Base-by-base conservation (phyloP, 73 alveolate species). In the Durusdinium trenchii region DNA sequence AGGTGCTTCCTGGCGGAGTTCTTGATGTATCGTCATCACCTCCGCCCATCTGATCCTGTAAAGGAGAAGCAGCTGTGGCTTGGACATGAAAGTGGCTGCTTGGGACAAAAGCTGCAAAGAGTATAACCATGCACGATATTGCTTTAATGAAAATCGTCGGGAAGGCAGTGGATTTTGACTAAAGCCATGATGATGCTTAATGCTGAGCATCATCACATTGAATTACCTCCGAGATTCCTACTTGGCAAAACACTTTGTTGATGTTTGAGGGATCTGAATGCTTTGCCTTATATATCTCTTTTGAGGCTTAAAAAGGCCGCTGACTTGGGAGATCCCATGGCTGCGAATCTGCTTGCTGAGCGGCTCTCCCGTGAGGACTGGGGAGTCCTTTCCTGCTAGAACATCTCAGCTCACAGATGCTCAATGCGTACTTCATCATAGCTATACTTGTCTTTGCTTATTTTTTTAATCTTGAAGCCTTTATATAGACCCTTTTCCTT, bases 1-100 rank as follows among this genome's bases (percentile, higher is more conserved):
- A 81, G 91, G 91, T 81, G 91, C 69, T 81, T 81, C 69, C 28
- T 81, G 67, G 91, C 91, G 32, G 91, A 81, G 91, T 81, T 48
- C 30, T 48, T 81, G 35, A 48, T 81, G 91, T 67, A 81, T 81
- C 91, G 91, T 5, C 91, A 81, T n/a, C 71, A 67, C 42, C 35
- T 81, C 47, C 91, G 46, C 48, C 69, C 91, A 14, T 48, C 67
- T 32, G 91, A 81, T 48, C 42, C 91, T 32, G 67, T 7, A 64
- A 81, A 81, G 91, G 91, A 81, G 91, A 81, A 81, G 91, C 43
- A 81, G 48, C 50, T 81, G 91, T n/a, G 32, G 16, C 91, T 81
- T 48, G 91, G 32, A 7, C 10, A 5, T 9, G 30, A 81, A 32
- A 20, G 40, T 45, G 42, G 30, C 73, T 32, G 1, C 30, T 60